Percentiles rank a stretch among this genome's conserved stretches.
Evolutionary conservation across 495 filamentous ascomycete species (phyloP).

Genomic region (Penicillium crystallinum): DNA sequence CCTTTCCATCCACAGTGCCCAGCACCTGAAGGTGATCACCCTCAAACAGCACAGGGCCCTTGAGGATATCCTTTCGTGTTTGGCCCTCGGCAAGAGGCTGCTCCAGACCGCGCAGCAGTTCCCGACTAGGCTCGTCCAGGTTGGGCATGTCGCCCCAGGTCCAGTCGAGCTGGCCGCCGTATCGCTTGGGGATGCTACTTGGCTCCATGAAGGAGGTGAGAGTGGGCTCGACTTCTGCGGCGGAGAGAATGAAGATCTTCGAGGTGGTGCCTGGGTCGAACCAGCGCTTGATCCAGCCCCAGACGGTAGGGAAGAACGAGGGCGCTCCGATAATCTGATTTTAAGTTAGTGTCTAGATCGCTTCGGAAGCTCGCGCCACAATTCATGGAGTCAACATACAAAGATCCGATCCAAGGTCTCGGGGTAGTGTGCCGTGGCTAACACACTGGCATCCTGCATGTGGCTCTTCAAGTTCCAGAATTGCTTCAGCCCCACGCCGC

Average conservation of each 20-base stretch:
- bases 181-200: conserved; percentile 73
- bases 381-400: conserved; percentile 40
- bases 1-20: conserved; percentile 38
- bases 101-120: conserved; percentile 40
- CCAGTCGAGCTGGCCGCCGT: conserved; percentile 79
- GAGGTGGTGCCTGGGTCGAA: conserved; percentile 90
- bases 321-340: conserved; percentile 78
- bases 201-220: conserved; percentile 76
- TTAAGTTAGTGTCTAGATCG: conserved; percentile 3
- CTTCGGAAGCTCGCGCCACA: neutral
- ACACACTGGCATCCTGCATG: conserved; percentile 81
- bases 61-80: conserved; percentile 29
- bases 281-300: conserved; percentile 95
- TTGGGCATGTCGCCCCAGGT: conserved; percentile 66
- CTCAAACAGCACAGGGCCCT: conserved; percentile 41
- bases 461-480: conserved; percentile 89
- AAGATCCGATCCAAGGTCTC: conserved; percentile 86
- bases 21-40: conserved; percentile 35
- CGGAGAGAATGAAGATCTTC: conserved; percentile 83
- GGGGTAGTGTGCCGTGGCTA: conserved; percentile 90
- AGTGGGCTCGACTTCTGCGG: conserved; percentile 64
- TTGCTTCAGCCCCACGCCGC: conserved; percentile 75
- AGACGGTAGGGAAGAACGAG: conserved; percentile 86
- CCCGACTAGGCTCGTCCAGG: conserved; percentile 55
- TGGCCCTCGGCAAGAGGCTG: conserved; percentile 25